Conservation (phyloP, 106 monocot species). For the Hemerocallis citrina region DNA sequence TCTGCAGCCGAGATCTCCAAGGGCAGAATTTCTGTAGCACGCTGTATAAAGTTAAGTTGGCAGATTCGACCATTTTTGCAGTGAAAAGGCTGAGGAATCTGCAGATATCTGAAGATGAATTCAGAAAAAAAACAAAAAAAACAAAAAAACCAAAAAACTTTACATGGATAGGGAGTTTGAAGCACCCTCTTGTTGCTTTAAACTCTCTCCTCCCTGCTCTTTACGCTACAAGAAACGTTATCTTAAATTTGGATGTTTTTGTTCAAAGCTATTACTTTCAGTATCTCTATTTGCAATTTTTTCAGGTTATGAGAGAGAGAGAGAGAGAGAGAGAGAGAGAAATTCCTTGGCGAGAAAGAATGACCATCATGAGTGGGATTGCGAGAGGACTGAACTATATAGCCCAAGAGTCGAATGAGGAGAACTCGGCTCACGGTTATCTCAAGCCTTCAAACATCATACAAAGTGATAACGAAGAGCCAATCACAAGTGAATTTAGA, state of each 20-base stretch:
- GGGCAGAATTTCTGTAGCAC: conserved; percentile 15
- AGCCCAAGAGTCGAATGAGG: conserved; percentile 1
- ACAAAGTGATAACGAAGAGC: conserved; percentile 8
- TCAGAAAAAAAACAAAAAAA: too few relatives aligned
- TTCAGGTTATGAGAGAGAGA: conserved; percentile 15
- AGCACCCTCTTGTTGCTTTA: conserved; percentile 13
- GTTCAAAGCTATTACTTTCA: too few relatives aligned
- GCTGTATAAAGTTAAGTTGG: conserved; percentile 9
- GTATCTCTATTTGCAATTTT: not conserved
- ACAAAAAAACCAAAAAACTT: too few relatives aligned
- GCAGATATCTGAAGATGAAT: conserved; percentile 1
- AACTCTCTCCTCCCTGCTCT: conserved; percentile 5
- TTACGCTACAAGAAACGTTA: too few relatives aligned
- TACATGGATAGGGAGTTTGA: conserved; percentile 13
- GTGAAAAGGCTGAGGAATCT: conserved; percentile 20
- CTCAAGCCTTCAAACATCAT: conserved; percentile 17
- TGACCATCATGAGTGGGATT: conserved; percentile 14
- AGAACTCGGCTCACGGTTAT: conserved; percentile 9
- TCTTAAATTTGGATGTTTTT: too few relatives aligned
- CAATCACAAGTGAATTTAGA: conserved; percentile 15
- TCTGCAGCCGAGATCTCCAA: conserved; percentile 9
- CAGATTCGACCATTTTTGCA: conserved; percentile 3
- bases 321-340: conserved; percentile 7
- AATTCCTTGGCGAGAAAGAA: conserved; percentile 10
- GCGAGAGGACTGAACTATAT: conserved; percentile 10